A percentile compares a stretch with the other conserved stretches of the same genome.
Evolutionary conservation across 78 protist genomes (phyloP).

Genomic region (Corallochytrium limacisporum): DNA sequence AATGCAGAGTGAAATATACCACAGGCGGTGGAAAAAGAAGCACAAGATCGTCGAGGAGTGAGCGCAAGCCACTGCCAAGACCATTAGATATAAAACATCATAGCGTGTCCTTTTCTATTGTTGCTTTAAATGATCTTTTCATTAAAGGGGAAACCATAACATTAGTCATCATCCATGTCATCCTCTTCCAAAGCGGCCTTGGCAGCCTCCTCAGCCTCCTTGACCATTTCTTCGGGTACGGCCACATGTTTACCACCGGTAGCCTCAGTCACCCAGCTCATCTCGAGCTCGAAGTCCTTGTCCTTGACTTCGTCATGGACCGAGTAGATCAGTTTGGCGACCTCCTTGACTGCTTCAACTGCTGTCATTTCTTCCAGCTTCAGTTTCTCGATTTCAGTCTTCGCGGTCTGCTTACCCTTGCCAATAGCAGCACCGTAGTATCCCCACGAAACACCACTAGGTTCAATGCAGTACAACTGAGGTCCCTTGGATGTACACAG

Average conservation of each 20-base stretch:
- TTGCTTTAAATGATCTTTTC: too few relatives aligned
- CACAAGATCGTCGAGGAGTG: too few relatives aligned
- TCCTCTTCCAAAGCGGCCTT: too few relatives aligned
- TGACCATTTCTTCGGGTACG: not conserved
- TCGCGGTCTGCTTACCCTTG: constrained; percentile 79
- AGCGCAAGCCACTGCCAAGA: too few relatives aligned
- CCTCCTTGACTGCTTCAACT: constrained; percentile 66
- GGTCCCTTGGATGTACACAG: constrained; percentile 57
- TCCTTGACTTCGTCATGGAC: constrained; percentile 89
- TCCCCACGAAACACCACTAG: constrained; percentile 74
- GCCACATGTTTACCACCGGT: not conserved
- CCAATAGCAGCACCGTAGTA: constrained; percentile 73
- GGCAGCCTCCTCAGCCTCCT: constrained; percentile 12
- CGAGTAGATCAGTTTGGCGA: constrained; percentile 69
- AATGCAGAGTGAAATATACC: constrained; percentile 65
- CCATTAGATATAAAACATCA: too few relatives aligned
- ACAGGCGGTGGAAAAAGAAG: too few relatives aligned
- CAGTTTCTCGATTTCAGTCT: constrained; percentile 88
- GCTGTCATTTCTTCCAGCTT: constrained; percentile 46
- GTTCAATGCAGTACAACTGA: constrained; percentile 77
- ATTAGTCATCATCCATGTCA: too few relatives aligned
- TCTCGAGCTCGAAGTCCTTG: constrained; percentile 84
- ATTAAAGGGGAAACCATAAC: too few relatives aligned
- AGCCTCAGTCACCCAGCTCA: constrained; percentile 78
- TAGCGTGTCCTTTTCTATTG: too few relatives aligned